Evolutionary conservation across 805 yeast species (phyloP).

Genomic region (Sugiyamaella marilandica): DNA sequence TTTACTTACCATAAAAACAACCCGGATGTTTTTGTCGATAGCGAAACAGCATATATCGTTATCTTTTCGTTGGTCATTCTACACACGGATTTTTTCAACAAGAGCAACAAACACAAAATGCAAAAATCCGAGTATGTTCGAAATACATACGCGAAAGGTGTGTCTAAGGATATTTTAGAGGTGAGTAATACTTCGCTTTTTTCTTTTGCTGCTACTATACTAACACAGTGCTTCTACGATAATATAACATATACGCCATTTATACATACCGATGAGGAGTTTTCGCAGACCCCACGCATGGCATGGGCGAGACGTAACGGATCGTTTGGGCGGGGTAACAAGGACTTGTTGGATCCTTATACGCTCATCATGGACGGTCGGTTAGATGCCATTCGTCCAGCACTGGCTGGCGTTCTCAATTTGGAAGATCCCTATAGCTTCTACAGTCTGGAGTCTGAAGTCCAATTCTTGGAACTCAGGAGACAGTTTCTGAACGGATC

Average conservation of each 20-base stretch:
- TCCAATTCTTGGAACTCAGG: conserved; percentile 25
- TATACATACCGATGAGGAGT: conserved; percentile 40
- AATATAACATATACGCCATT: conserved; percentile 61
- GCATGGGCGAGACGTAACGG: conserved; percentile 29
- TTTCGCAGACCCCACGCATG: conserved; percentile 25
- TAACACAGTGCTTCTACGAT: conserved; percentile 53
- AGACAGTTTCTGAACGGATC: conserved; percentile 30
- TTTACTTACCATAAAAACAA: conserved; percentile 45
- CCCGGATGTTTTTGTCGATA: conserved; percentile 34
- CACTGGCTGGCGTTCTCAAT: conserved; percentile 22
- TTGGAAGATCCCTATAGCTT: conserved; percentile 30
- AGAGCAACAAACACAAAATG: conserved; percentile 64
- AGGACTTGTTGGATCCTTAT: conserved; percentile 36
- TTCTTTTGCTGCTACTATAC: conserved; percentile 32
- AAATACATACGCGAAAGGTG: conserved; percentile 36
- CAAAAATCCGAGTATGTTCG: conserved; percentile 55
- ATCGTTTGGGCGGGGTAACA: conserved; percentile 21
- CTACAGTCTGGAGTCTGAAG: conserved; percentile 20
- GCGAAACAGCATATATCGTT: conserved; percentile 57
- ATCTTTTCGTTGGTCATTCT: conserved; percentile 63
- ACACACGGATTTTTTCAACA: conserved; percentile 71
- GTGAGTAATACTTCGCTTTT: conserved; percentile 22
- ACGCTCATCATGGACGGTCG: conserved; percentile 33
- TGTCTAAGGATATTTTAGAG: conserved; percentile 35
- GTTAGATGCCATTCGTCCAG: conserved; percentile 33